Conservation (phyloP, 2,329 filamentous ascomycete species). For the Incumbomyces lentus region DNA sequence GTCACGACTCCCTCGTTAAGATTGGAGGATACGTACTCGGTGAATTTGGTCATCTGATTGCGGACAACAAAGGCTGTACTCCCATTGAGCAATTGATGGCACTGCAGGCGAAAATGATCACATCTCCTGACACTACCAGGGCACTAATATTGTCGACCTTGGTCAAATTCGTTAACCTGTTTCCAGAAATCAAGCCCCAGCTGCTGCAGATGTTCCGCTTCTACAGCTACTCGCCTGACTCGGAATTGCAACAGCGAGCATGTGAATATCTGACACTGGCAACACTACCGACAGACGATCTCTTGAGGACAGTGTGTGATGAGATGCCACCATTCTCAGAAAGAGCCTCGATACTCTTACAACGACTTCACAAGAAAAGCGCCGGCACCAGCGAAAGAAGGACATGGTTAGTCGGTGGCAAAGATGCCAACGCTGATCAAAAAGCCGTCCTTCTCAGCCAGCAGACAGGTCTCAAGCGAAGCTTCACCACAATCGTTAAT, state of each 20-base stretch:
- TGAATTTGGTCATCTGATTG: slow-evolving; percentile 93
- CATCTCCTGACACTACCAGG: slow-evolving; percentile 77
- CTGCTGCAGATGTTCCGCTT: slow-evolving; percentile 79
- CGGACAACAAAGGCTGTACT: slow-evolving; percentile 82
- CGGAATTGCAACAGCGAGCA: slow-evolving; percentile 88
- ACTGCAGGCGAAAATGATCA: slow-evolving; percentile 77
- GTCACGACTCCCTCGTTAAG: slow-evolving; percentile 94
- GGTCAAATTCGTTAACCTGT: slow-evolving; percentile 95
- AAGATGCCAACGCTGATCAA: slow-evolving; percentile 77
- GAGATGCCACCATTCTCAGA: slow-evolving; percentile 99
- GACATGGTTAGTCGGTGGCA: slow-evolving; percentile 96
- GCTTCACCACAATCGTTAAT: slow-evolving; percentile 55
- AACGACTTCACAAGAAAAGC: slow-evolving; percentile 87
- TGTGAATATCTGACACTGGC: slow-evolving; percentile 89
- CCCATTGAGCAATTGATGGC: slow-evolving; percentile 96
- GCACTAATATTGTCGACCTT: slow-evolving; percentile 94
- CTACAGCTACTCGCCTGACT: slow-evolving; percentile 89
- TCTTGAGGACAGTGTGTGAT: slow-evolving; percentile 87
- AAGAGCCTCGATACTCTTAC: slow-evolving; percentile 80
- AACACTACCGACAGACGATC: slow-evolving; percentile 75
- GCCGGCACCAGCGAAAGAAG: slow-evolving; percentile 86
- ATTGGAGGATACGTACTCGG: slow-evolving; percentile 93
- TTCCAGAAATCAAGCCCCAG: slow-evolving; percentile 96
- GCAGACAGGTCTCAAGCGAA: slow-evolving; percentile 71
- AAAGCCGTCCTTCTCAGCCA: slow-evolving; percentile 72